phyloP scores from a whole-genome alignment of 495 filamentous ascomycete species.

The Podospora sp. region DNA sequence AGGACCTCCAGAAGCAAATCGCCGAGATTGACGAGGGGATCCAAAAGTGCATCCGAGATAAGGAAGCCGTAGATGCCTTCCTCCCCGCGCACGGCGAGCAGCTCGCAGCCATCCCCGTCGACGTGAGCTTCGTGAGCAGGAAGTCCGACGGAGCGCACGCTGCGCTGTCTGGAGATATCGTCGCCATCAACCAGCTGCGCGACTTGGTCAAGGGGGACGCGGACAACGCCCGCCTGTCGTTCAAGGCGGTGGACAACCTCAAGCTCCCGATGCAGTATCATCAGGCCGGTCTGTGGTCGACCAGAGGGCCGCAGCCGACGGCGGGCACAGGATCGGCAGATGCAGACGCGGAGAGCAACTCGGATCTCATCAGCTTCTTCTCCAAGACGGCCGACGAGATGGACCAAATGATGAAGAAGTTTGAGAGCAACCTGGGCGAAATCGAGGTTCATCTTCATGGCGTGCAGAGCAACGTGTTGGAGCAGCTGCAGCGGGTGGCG shows the following conservation, averaged over 20 bases:
- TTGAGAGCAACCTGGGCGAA: conserved; percentile 71
- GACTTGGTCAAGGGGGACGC: conserved; percentile 66
- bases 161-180: conserved; percentile 70
- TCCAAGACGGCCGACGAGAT: conserved; percentile 72
- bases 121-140: conserved; percentile 71
- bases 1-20: conserved; percentile 77
- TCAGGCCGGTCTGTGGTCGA: conserved; percentile 58
- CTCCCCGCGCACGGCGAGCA: conserved; percentile 66
- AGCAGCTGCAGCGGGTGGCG: conserved; percentile 70
- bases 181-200: conserved; percentile 68
- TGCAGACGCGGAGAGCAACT: conserved; percentile 59
- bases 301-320: conserved; percentile 40
- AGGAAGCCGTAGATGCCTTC: conserved; percentile 59
- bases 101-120: conserved; percentile 66
- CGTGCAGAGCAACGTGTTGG: conserved; percentile 68
- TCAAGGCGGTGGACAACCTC: conserved; percentile 75
- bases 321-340: conserved; percentile 25
- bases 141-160: conserved; percentile 74
- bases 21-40: conserved; percentile 74
- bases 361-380: conserved; percentile 78
- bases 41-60: conserved; percentile 63
- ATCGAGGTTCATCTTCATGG: conserved; percentile 81
- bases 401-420: conserved; percentile 63
- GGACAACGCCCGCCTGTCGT: conserved; percentile 70
- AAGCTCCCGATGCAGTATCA: conserved; percentile 77